Conservation (phyloP, 225 moss, liverwort and hornwort genomes). For the Antitrichia curtipendula region DNA sequence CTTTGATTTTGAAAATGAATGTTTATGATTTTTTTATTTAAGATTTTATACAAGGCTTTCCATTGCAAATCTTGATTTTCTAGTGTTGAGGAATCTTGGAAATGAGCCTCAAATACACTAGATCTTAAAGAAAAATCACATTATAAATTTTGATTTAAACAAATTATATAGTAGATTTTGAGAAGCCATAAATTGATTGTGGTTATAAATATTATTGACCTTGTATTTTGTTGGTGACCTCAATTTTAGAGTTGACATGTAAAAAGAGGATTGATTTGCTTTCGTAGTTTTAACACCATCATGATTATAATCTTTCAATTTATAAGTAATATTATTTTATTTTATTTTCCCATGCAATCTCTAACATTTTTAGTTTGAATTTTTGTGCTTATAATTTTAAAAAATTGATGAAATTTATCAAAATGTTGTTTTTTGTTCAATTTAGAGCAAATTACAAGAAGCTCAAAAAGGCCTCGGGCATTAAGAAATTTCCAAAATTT, state of each 20-base stretch:
- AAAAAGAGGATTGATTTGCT: neutral
- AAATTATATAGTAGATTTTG: neutral
- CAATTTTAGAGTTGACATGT: neutral
- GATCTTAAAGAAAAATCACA: neutral
- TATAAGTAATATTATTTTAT: neutral
- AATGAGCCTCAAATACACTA: neutral
- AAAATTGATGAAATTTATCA: neutral
- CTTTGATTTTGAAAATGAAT: neutral
- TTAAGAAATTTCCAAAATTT: neutral
- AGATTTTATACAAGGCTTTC: neutral
- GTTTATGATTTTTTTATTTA: too few relatives aligned
- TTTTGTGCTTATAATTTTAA: rapidly evolving
- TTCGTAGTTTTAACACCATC: neutral
- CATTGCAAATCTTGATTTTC: neutral
- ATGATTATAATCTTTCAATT: neutral
- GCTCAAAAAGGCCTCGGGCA: neutral
- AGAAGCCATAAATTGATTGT: neutral
- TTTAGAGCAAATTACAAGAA: neutral
- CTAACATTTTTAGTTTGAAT: neutral
- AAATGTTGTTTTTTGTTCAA: neutral
- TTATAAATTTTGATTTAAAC: neutral
- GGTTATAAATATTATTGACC: neutral
- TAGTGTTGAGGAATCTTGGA: neutral
- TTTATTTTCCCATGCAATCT: too few relatives aligned
- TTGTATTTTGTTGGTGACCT: neutral